phyloP scores from a whole-genome alignment of 2,329 filamentous ascomycete species.

The Cordyceps tenuipes region DNA sequence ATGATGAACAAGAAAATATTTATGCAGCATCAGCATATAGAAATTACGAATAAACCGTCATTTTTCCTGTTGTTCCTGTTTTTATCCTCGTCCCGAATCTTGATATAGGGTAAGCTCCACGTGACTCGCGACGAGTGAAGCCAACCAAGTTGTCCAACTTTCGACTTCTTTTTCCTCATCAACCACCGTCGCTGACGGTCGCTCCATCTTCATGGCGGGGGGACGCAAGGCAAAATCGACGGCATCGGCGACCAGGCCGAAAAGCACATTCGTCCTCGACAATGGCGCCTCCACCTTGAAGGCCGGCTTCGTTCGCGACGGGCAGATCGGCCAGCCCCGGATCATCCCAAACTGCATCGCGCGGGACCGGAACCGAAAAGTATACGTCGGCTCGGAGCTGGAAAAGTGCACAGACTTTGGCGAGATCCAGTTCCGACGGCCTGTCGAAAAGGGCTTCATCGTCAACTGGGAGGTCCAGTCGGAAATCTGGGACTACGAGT shows the following conservation, averaged over 20 bases:
- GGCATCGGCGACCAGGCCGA: slow-evolving; percentile 42
- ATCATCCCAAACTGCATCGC: slow-evolving; percentile 85
- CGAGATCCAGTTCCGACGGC: slow-evolving; percentile 76
- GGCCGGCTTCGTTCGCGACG: slow-evolving; percentile 61
- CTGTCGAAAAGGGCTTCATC: slow-evolving; percentile 88
- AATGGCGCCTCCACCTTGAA: slow-evolving; percentile 91
- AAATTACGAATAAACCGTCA: background rate
- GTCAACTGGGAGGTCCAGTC: slow-evolving; percentile 96
- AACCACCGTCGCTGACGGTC: background rate
- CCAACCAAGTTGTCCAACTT: background rate
- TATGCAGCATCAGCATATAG: background rate
- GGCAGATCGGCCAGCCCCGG: slow-evolving; percentile 47
- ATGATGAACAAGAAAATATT: background rate
- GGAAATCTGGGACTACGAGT: slow-evolving; percentile 88
- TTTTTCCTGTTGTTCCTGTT: background rate
- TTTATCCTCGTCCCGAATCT: background rate
- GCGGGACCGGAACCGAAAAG: slow-evolving; percentile 67
- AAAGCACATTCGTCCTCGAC: slow-evolving; percentile 76
- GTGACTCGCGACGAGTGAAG: background rate
- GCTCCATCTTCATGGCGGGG: slow-evolving; percentile 29
- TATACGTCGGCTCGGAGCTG: slow-evolving; percentile 73
- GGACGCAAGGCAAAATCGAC: slow-evolving; percentile 43
- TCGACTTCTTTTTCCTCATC: background rate
- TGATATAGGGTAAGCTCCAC: background rate
- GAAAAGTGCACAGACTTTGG: slow-evolving; percentile 78